Conservation (phyloP, 164 flowering plant genomes). For the Aristolochia contorta region DNA sequence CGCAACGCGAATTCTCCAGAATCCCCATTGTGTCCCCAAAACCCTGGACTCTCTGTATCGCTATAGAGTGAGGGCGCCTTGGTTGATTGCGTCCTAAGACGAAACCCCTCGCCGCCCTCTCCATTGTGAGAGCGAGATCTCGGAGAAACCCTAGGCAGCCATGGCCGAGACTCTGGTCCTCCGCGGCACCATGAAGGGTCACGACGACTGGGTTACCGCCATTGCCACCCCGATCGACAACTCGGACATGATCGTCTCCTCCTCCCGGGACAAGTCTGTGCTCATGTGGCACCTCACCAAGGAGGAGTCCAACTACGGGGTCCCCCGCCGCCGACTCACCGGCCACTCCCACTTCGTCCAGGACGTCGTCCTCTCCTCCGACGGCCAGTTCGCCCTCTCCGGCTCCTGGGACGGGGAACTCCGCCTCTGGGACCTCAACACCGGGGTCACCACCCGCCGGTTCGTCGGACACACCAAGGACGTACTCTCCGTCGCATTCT, state of each 20-base stretch:
- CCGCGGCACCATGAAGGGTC: conserved; percentile 61
- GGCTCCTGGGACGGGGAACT: conserved; percentile 5
- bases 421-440: conserved; percentile 6
- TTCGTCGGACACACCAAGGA: conserved; percentile 26
- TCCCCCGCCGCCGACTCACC: conserved; percentile 62
- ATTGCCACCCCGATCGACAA: conserved; percentile 88
- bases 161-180: conserved; percentile 46
- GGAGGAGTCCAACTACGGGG: conserved; percentile 48
- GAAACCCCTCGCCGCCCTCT: too few relatives aligned
- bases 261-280: conserved; percentile 80
- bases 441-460: conserved; percentile 4
- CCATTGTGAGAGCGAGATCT: background rate
- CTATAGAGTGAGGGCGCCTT: too few relatives aligned
- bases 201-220: conserved; percentile 75
- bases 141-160: background rate
- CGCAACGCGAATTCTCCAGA: too few relatives aligned
- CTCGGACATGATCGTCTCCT: conserved; percentile 64
- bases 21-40: too few relatives aligned
- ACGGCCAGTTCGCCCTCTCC: conserved; percentile 68
- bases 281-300: conserved; percentile 63
- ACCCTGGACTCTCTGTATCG: too few relatives aligned
- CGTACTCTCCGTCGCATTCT: conserved; percentile 76
- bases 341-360: conserved; percentile 81
- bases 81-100: too few relatives aligned
- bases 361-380: conserved; percentile 51